Evolutionary conservation across 2,329 filamentous ascomycete species (phyloP).

Genomic region (Penicillium freii): DNA sequence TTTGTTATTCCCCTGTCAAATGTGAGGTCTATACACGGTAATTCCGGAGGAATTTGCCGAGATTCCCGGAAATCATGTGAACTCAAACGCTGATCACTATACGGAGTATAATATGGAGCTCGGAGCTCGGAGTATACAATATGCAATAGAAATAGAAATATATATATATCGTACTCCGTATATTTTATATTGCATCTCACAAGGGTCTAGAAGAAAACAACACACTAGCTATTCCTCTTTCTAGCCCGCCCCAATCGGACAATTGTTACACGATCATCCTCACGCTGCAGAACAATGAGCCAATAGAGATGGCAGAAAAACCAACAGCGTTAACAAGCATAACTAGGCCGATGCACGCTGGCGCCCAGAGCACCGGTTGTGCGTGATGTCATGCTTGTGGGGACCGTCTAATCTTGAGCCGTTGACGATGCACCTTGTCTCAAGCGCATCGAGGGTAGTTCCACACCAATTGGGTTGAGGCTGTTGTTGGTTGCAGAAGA

Average conservation of each 20-base stretch:
- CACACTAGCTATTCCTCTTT: neutral
- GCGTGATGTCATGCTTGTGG: conserved; percentile 14
- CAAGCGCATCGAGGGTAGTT: neutral
- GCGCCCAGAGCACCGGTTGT: neutral
- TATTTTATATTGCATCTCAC: neutral
- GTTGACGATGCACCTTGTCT: neutral
- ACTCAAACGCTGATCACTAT: neutral
- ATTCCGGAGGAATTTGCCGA: neutral
- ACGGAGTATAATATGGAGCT: neutral
- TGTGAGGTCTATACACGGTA: neutral
- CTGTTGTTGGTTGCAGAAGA: neutral
- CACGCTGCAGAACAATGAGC: neutral
- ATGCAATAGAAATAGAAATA: neutral
- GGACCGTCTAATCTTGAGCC: neutral
- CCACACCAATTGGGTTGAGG: neutral
- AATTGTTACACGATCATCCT: neutral
- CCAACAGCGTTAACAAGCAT: conserved; percentile 20
- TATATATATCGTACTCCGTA: too few relatives aligned
- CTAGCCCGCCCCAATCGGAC: neutral
- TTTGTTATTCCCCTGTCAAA: neutral
- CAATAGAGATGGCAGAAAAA: conserved; percentile 1
- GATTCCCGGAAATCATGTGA: neutral
- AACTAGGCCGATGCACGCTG: neutral
- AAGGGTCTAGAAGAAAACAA: neutral
- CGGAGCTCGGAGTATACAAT: too few relatives aligned